phyloP scores from a whole-genome alignment of 139 green algal genomes.

The Chlamydomonas sp. region DNA sequence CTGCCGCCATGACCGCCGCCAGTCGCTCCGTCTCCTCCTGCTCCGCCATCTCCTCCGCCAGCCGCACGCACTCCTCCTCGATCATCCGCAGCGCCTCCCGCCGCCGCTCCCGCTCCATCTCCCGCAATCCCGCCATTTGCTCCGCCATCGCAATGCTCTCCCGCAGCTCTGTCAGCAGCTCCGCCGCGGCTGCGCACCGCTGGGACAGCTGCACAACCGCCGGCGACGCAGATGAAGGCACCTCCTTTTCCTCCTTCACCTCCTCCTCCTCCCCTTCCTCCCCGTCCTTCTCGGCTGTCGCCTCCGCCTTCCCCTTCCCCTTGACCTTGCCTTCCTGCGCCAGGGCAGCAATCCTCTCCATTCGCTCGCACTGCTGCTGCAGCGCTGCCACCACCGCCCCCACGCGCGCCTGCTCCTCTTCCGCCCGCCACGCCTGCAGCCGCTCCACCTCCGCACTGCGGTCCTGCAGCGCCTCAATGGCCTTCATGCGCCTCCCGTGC shows the following conservation, averaged over 20 bases:
- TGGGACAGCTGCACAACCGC: not conserved
- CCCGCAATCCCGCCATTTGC: not conserved
- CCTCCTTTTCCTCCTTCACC: no score
- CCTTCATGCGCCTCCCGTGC: not conserved
- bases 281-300: no score
- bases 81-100: constrained; percentile 29
- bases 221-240: not conserved
- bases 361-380: not conserved
- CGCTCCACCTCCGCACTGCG: not conserved
- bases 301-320: no score
- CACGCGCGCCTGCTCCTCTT: constrained; percentile 3
- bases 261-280: no score
- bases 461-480: not conserved
- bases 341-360: not conserved
- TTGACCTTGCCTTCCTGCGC: not conserved
- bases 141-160: not conserved
- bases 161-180: not conserved
- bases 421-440: not conserved
- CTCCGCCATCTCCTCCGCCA: constrained; percentile 34
- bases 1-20: constrained; percentile 20
- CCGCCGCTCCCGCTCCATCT: constrained; percentile 13
- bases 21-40: constrained; percentile 32
- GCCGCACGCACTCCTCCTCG: constrained; percentile 28
- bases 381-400: not conserved
- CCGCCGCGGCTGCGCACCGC: not conserved